Evolutionary conservation across 1,284 basidiomycete genomes (phyloP).

Genomic region (Paramarasmius palmivorus): DNA sequence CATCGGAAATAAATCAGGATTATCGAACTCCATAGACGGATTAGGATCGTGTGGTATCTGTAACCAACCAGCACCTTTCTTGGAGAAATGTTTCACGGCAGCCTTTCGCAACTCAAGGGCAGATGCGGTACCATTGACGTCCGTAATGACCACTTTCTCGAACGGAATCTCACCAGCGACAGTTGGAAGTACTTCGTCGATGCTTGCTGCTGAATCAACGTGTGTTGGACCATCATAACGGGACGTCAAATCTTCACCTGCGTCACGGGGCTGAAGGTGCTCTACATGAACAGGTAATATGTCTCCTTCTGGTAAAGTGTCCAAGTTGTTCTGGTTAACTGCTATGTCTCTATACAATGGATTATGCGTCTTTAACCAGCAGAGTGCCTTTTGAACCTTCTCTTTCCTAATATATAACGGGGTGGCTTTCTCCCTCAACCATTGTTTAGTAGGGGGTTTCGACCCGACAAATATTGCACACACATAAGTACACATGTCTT

Average conservation of each 20-base stretch:
- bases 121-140: not conserved
- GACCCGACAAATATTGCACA: constrained; percentile 38
- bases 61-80: not conserved
- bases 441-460: constrained; percentile 24
- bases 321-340: not conserved
- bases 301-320: not conserved
- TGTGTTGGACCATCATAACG: not conserved
- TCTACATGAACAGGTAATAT: constrained; percentile 1
- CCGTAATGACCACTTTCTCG: not conserved
- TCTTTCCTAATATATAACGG: constrained; percentile 29
- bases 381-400: constrained; percentile 18
- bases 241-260: not conserved
- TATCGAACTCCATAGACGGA: not conserved
- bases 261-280: not conserved
- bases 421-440: constrained; percentile 30
- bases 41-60: not conserved
- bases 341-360: not conserved
- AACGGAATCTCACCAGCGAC: not conserved
- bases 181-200: not conserved
- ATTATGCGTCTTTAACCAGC: constrained; percentile 3
- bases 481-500: constrained; percentile 27
- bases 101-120: not conserved
- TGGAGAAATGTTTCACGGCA: not conserved
- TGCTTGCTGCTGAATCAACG: no score
- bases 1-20: constrained; percentile 1